Evolutionary conservation across 495 filamentous ascomycete species (phyloP).

Genomic region (Penicillium subrubescens): DNA sequence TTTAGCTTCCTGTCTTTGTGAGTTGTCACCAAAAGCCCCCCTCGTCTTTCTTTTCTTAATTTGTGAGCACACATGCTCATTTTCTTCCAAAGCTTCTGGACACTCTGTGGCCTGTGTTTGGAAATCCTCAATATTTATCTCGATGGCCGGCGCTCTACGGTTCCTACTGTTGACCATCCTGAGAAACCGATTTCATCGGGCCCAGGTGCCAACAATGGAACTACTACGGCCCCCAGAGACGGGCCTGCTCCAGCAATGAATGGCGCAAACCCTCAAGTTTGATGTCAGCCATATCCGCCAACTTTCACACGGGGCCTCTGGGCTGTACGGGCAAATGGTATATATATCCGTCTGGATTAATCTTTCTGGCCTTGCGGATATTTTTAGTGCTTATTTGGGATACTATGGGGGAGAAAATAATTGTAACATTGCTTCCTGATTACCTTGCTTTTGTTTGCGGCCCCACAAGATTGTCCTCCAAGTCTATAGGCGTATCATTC

Average conservation of each 20-base stretch:
- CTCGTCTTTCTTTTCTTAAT: not conserved
- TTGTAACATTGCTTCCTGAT: not conserved
- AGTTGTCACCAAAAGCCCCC: not conserved
- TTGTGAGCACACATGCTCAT: not conserved
- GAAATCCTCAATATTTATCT: slow-evolving; percentile 9
- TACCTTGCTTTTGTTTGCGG: not conserved
- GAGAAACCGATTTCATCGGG: not conserved
- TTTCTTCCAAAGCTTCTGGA: slow-evolving; percentile 8
- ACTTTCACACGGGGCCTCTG: not conserved
- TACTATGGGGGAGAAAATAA: not conserved
- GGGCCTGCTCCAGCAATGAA: not conserved
- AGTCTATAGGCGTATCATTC: not conserved
- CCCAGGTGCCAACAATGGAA: not conserved
- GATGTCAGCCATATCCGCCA: not conserved
- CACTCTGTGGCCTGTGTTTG: slow-evolving; percentile 8
- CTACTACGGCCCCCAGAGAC: not conserved
- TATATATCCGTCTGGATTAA: not conserved
- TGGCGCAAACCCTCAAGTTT: not conserved
- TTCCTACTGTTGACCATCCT: not conserved
- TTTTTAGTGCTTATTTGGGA: not conserved
- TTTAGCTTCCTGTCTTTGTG: slow-evolving; percentile 2
- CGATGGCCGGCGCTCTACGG: not conserved
- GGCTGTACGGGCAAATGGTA: not conserved
- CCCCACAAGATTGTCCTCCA: not conserved
- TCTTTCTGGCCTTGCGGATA: not conserved